Evolutionary conservation across 768 basidiomycete genomes (phyloP).

Genomic region (Sporobolomyces phaffii): DNA sequence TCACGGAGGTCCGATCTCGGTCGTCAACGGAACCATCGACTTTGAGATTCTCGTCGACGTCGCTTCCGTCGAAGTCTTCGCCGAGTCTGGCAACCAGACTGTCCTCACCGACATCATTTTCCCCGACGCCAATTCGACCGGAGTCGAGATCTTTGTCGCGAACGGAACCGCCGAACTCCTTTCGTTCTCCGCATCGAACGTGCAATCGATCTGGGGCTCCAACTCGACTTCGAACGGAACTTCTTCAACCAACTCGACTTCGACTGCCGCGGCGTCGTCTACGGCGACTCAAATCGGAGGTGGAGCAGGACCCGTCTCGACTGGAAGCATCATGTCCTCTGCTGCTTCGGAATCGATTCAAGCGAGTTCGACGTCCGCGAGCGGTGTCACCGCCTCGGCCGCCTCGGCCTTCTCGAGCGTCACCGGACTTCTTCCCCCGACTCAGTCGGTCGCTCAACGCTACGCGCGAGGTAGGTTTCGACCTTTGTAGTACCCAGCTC

Average conservation of each 20-base stretch:
- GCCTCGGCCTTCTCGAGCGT: background rate
- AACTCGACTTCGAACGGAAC: constrained; percentile 1
- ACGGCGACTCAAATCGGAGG: background rate
- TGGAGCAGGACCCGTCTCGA: constrained; percentile 8
- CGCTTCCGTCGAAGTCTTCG: constrained; percentile 3
- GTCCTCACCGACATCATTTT: constrained; percentile 19
- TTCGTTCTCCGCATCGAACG: background rate
- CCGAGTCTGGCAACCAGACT: background rate
- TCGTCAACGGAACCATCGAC: background rate
- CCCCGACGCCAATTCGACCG: constrained; percentile 4
- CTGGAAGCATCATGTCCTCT: background rate
- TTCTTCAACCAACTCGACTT: background rate
- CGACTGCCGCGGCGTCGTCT: background rate
- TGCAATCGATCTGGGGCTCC: constrained; percentile 9
- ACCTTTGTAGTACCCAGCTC: too few species aligned
- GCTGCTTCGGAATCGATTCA: background rate
- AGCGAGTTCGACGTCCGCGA: background rate
- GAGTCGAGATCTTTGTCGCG: constrained; percentile 2
- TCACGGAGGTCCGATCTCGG: constrained; percentile 9
- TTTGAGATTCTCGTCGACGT: constrained; percentile 12
- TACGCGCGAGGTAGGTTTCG: constrained; percentile 7
- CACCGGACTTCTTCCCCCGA: background rate
- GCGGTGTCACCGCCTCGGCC: background rate
- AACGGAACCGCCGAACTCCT: constrained; percentile 5
- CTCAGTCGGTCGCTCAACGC: constrained; percentile 15